Evolutionary conservation across 2,329 filamentous ascomycete species (phyloP), one percentile per base, ranked within the genome.

Genomic region (Phyllosticta ampelicida): DNA sequence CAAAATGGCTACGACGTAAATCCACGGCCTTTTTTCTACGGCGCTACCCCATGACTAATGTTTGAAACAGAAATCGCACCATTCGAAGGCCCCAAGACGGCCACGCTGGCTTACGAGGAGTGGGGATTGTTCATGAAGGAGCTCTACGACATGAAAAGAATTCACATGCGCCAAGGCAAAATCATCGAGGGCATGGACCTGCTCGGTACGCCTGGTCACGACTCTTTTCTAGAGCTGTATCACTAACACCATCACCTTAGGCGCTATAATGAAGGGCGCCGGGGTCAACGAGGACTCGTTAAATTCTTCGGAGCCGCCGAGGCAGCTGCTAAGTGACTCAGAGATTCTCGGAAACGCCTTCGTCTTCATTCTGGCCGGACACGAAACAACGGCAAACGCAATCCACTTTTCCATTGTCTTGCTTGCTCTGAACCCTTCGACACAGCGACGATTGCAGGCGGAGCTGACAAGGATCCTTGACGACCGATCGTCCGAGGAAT

Each of bases 341-440:
- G 86, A 90, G 58, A 85, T 91, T 60, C 73, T 87, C 26, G 86
- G 86, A 54, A 90, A 90, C 66, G 83, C 86, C 20, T 81, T 81
- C 60, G 76, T 80, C 53, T 73, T 82, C 61, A 78, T 81, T 61
- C 76, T 91, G 1, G 88, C 89, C 0, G 89, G 89, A 11, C 87
- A 94, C 70, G 89, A 94, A 71, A 91, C 88, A 1, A 87, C 87
- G 1, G 87, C 87, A 53, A 89, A 88, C 69, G 80, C 82, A 3
- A 76, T 90, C 48, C 86, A 91, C 71, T 90, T 88, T 67, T 78
- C 83, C 1, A 71, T 90, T 3, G 68, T 89, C 36, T 79, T 83
- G 63, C 78, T 92, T 5, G 88, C 87, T 13, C 80, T 83, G 64
- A 79, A 85, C 64, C 82, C 82, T 5, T 71, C 75, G 1, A 80